A percentile compares a stretch with the other conserved stretches of the same genome.
Evolutionary conservation across 2,329 filamentous ascomycete genomes (phyloP).

Genomic region (Purpureocillium lavendulum): DNA sequence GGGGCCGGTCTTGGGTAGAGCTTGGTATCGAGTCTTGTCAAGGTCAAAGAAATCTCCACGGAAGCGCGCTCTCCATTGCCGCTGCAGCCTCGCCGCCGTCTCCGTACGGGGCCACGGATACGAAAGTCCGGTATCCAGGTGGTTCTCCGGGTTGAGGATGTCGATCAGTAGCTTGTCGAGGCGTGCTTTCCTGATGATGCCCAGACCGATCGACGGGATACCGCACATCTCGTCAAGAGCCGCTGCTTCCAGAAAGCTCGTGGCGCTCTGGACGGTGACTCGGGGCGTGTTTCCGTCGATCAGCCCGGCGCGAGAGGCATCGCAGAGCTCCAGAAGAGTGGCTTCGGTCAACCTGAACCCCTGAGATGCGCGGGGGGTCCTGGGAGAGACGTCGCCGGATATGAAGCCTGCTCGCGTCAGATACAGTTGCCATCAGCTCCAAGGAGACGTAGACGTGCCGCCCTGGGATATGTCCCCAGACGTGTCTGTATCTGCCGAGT

Average conservation of each 20-base stretch:
- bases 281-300: constrained; percentile 21
- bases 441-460: too few relatives aligned
- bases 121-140: constrained; percentile 7
- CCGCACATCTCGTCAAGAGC: constrained; percentile 27
- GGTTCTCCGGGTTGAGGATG: constrained; percentile 22
- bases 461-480: too few relatives aligned
- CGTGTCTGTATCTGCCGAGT: too few relatives aligned
- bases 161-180: constrained; percentile 38
- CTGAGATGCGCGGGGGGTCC: too few relatives aligned
- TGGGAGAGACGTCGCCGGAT: constrained; percentile 8
- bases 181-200: constrained; percentile 26
- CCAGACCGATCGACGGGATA: constrained; percentile 25
- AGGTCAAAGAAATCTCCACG: constrained; percentile 35
- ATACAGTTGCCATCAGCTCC: too few relatives aligned
- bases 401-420: not conserved
- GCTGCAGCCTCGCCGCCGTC: constrained; percentile 29
- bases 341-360: constrained; percentile 1
- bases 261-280: constrained; percentile 24
- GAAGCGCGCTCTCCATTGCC: constrained; percentile 35
- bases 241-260: constrained; percentile 28
- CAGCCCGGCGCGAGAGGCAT: constrained; percentile 30
- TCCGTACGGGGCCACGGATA: constrained; percentile 24
- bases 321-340: constrained; percentile 29
- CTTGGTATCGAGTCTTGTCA: constrained; percentile 31
- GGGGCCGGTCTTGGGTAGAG: constrained; percentile 26